A percentile compares a stretch with the other conserved stretches of the same genome.
phyloP scores from a whole-genome alignment of 306 rosid genomes.

The Cyamopsis tetragonoloba region DNA sequence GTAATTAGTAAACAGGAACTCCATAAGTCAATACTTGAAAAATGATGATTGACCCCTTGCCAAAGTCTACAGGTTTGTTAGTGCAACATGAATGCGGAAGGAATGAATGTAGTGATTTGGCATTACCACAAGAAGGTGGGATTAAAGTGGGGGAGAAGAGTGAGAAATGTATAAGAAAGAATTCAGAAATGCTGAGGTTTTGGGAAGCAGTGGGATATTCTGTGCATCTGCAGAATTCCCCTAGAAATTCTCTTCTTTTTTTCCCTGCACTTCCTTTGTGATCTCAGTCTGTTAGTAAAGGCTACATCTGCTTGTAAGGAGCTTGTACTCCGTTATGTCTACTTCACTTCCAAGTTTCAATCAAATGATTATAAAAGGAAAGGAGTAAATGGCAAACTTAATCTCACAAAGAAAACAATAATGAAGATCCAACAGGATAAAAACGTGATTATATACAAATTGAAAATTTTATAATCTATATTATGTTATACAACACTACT shows the following conservation, averaged over 20 bases:
- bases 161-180: neutral
- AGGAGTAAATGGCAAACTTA: neutral
- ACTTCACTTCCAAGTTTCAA: slow-evolving; percentile 1
- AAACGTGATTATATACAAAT: neutral
- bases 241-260: neutral
- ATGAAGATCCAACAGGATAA: neutral
- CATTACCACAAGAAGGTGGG: neutral
- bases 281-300: neutral
- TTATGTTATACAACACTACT: neutral
- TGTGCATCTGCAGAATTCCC: neutral
- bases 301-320: slow-evolving; percentile 1
- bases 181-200: neutral
- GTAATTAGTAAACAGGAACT: neutral
- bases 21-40: neutral
- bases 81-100: slow-evolving; percentile 1
- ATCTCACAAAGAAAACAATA: neutral
- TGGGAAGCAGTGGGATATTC: neutral
- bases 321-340: neutral
- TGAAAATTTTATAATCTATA: slow-evolving; percentile 9
- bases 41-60: neutral
- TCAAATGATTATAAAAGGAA: neutral
- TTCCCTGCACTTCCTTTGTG: neutral
- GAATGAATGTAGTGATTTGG: neutral
- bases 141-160: neutral
- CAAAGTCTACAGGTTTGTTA: slow-evolving; percentile 13